phyloP scores from a whole-genome alignment of 75 land plant genomes.

The Isoetes taiwanensis region DNA sequence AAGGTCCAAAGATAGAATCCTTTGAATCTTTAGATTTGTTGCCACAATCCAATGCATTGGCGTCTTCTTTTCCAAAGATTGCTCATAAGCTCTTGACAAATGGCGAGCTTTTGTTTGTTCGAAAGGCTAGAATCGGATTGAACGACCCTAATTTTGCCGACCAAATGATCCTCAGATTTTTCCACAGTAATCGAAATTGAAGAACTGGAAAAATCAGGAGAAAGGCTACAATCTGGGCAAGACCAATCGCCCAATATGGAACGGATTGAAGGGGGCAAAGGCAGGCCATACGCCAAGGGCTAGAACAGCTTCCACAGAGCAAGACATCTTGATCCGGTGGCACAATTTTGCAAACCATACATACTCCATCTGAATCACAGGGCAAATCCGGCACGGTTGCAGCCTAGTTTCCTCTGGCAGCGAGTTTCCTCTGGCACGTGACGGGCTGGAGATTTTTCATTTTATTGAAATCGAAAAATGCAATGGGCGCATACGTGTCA shows the following conservation, averaged over 20 bases:
- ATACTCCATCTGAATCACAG: conserved; percentile 64
- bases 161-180: conserved; percentile 13
- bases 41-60: too few species aligned
- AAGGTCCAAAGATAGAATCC: too few species aligned
- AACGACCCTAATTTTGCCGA: conserved; percentile 47
- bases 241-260: conserved; percentile 33
- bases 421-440: too few species aligned
- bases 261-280: conserved; percentile 28
- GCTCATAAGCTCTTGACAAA: conserved; percentile 50
- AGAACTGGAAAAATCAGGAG: too few species aligned
- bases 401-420: too few species aligned
- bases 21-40: too few species aligned
- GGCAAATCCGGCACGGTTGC: conserved; percentile 47
- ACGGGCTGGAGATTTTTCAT: too few species aligned
- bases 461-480: too few species aligned
- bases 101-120: conserved; percentile 57
- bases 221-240: conserved; percentile 63
- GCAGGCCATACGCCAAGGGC: conserved; percentile 74
- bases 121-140: conserved; percentile 43
- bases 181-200: neutral
- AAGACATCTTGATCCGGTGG: conserved; percentile 41
- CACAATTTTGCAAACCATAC: conserved; percentile 55
- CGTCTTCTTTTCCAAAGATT: too few species aligned
- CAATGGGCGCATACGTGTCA: too few species aligned
- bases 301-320: conserved; percentile 51